These are phyloP conservation scores for Lactifluus subvellereus DNA, from an alignment of 768 basidiomycete genomes.

Conservation along the genomic window DNA sequence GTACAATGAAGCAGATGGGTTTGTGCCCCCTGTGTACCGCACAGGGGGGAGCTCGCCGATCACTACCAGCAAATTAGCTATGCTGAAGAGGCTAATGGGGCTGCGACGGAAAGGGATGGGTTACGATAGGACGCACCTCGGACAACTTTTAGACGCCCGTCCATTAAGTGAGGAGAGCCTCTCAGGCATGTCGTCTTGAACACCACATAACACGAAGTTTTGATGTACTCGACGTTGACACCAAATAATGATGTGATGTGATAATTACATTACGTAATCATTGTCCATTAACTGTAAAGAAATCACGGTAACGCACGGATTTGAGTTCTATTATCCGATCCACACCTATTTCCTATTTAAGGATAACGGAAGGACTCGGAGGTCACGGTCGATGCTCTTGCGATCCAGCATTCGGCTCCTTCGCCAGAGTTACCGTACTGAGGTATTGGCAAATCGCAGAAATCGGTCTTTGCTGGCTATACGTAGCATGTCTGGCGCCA, in stretches of 20 bases:
- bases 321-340: too few relatives aligned
- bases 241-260: too few relatives aligned
- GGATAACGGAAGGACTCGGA: too few relatives aligned
- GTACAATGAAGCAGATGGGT: background rate
- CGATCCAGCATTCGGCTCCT: background rate
- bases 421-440: background rate
- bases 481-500: conserved; percentile 28
- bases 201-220: too few relatives aligned
- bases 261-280: too few relatives aligned
- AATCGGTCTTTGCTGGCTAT: background rate
- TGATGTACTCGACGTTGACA: too few relatives aligned
- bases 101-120: background rate
- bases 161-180: background rate
- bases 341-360: too few relatives aligned
- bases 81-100: background rate
- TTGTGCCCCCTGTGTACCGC: background rate
- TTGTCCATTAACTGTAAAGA: too few relatives aligned
- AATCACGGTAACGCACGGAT: too few relatives aligned
- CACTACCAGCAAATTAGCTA: background rate
- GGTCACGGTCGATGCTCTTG: background rate
- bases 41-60: background rate
- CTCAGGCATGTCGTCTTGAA: too few relatives aligned
- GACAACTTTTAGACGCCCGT: background rate
- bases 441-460: background rate
- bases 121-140: background rate